Evolutionary conservation across 1,139 yeast species (phyloP).

Genomic region (Lodderomyces orthopsilosis): DNA sequence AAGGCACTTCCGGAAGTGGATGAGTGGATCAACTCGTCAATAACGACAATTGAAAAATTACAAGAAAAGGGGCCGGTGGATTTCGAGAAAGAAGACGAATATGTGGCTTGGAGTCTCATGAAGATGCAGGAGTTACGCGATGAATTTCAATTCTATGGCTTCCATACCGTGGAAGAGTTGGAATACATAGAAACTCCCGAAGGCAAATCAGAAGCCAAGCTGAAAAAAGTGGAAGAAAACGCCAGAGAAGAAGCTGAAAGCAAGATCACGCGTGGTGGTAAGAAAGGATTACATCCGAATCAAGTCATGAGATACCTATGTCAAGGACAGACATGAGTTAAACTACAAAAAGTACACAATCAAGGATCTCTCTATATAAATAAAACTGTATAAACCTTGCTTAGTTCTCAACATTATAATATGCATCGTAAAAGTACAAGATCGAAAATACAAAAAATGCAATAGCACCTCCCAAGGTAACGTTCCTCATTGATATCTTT

Average conservation of each 20-base stretch:
- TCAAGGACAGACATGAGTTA: constrained; percentile 28
- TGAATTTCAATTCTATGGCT: constrained; percentile 62
- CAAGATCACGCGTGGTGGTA: constrained; percentile 32
- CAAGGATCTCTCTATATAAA: background rate
- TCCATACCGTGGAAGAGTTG: constrained; percentile 51
- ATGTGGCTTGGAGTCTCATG: constrained; percentile 62
- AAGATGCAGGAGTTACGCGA: constrained; percentile 51
- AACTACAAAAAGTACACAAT: background rate
- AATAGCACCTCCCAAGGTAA: constrained; percentile 85
- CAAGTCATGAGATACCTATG: constrained; percentile 42
- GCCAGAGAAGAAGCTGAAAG: constrained; percentile 27
- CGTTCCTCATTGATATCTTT: constrained; percentile 85
- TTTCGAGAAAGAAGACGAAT: constrained; percentile 45
- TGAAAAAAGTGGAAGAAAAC: constrained; percentile 26
- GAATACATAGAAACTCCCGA: constrained; percentile 35
- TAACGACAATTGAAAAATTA: constrained; percentile 24
- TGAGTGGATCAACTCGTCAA: constrained; percentile 64
- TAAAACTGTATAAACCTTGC: background rate
- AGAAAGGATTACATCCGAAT: constrained; percentile 34
- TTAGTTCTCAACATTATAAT: constrained; percentile 26
- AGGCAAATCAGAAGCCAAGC: constrained; percentile 36
- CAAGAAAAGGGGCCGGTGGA: constrained; percentile 14
- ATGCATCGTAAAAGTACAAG: constrained; percentile 72
- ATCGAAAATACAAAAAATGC: constrained; percentile 83
- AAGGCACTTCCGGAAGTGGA: constrained; percentile 88